Percentiles rank a stretch among this genome's conserved stretches.
phyloP scores from a whole-genome alignment of 1,284 basidiomycete genomes.

The Vanrija sp. region DNA sequence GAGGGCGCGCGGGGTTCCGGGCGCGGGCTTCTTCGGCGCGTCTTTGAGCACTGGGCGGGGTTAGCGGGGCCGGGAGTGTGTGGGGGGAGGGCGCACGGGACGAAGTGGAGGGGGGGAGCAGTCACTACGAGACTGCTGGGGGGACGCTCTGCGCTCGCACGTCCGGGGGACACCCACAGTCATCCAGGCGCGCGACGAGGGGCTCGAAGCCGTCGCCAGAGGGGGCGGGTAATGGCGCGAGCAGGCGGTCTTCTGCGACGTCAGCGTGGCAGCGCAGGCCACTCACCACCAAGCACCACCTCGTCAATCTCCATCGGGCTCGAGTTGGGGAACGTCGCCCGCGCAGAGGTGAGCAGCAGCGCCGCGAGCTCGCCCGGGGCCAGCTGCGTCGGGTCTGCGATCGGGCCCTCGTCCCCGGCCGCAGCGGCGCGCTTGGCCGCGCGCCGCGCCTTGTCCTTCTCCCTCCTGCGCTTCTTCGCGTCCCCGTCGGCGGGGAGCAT shows the following conservation, averaged over 20 bases:
- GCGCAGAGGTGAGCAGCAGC: constrained; percentile 28
- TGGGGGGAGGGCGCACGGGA: constrained; percentile 7
- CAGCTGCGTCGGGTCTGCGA: constrained; percentile 22
- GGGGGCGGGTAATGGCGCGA: background rate
- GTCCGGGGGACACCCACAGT: constrained; percentile 6
- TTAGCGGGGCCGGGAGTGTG: constrained; percentile 12
- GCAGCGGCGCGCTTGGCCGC: constrained; percentile 12
- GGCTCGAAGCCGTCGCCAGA: constrained; percentile 8
- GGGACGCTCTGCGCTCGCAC: background rate
- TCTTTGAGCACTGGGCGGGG: constrained; percentile 15
- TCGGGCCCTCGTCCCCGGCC: constrained; percentile 6
- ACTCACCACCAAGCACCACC: constrained; percentile 30
- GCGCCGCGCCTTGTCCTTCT: constrained; percentile 27
- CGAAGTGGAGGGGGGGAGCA: background rate
- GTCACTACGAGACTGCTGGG: too few species aligned
- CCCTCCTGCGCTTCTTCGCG: constrained; percentile 15
- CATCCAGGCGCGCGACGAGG: constrained; percentile 10
- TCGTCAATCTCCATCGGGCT: constrained; percentile 46
- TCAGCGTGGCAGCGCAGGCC: constrained; percentile 1
- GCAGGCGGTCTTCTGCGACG: background rate
- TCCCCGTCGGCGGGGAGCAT: constrained; percentile 8
- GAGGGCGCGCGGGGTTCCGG: constrained; percentile 38
- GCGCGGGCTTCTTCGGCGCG: constrained; percentile 24
- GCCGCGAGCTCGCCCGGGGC: constrained; percentile 19
- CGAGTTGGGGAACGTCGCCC: constrained; percentile 36